phyloP scores from a whole-genome alignment of 768 basidiomycete genomes.

The Lepiota venenata region DNA sequence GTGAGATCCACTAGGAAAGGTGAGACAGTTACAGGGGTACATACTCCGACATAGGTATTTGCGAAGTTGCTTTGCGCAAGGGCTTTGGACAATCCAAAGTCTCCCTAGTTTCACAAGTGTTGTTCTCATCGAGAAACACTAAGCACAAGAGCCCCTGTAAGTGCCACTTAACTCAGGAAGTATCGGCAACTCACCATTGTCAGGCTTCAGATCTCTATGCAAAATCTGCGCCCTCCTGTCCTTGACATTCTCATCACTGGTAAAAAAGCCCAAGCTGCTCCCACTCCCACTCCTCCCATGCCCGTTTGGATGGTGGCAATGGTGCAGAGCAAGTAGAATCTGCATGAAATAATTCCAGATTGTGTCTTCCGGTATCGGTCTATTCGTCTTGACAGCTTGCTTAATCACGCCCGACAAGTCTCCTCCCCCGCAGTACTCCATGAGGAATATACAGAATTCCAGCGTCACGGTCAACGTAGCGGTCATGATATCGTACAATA shows the following conservation, averaged over 20 bases:
- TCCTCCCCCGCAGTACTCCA: constrained; percentile 99
- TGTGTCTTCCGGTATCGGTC: constrained; percentile 85
- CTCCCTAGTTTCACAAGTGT: constrained; percentile 88
- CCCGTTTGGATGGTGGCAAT: constrained; percentile 86
- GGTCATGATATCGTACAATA: constrained; percentile 94
- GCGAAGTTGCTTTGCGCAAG: constrained; percentile 87
- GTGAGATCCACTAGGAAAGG: background rate
- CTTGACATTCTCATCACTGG: constrained; percentile 27
- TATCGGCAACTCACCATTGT: constrained; percentile 69
- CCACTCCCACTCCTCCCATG: constrained; percentile 46
- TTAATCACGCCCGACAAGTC: constrained; percentile 90
- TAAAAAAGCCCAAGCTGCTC: constrained; percentile 16
- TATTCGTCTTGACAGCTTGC: constrained; percentile 61
- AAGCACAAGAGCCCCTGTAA: background rate
- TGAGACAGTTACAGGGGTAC: constrained; percentile 22
- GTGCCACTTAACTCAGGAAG: background rate
- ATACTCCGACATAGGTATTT: constrained; percentile 94
- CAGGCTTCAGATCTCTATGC: constrained; percentile 95
- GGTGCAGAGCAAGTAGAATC: constrained; percentile 81
- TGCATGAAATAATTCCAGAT: constrained; percentile 98
- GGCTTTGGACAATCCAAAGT: constrained; percentile 95
- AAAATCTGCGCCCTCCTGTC: constrained; percentile 73
- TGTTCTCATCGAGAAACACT: constrained; percentile 89
- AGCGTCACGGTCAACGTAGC: constrained; percentile 83
- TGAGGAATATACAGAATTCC: constrained; percentile 93